A percentile compares a stretch with the other conserved stretches of the same genome.
Conservation (phyloP, 2,329 filamentous ascomycete species). For the Xylariaceae sp. region DNA sequence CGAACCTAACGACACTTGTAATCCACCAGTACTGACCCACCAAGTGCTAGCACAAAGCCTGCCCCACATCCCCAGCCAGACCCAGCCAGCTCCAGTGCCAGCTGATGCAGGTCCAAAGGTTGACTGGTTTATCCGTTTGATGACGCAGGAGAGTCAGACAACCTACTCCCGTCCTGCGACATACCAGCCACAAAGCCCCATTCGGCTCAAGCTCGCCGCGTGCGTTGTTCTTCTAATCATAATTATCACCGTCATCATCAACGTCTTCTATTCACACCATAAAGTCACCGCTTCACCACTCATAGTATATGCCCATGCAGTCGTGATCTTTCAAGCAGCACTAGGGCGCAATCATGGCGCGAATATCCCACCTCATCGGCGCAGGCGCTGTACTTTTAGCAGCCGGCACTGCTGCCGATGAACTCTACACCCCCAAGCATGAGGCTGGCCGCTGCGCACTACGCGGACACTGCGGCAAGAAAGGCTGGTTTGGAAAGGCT, state of each 20-base stretch:
- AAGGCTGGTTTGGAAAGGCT: conserved; percentile 86
- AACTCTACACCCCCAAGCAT: conserved; percentile 65
- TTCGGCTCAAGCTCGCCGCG: conserved; percentile 10
- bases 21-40: too few relatives aligned
- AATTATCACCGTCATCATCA: conserved; percentile 5
- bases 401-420: conserved; percentile 39
- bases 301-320: conserved; percentile 28
- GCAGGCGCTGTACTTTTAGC: conserved; percentile 43
- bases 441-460: conserved; percentile 90
- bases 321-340: conserved; percentile 22
- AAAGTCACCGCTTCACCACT: conserved; percentile 10
- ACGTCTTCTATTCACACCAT: not conserved
- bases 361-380: conserved; percentile 43
- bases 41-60: too few relatives aligned
- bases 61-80: not conserved
- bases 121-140: conserved; percentile 8
- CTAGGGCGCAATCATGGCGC: conserved; percentile 45
- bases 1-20: too few relatives aligned
- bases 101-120: conserved; percentile 12
- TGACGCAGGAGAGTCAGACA: conserved; percentile 21
- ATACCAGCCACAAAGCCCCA: conserved; percentile 7
- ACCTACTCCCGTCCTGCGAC: conserved; percentile 1
- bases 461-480: conserved; percentile 87
- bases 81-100: not conserved
- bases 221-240: conserved; percentile 1